Conservation (phyloP, 768 basidiomycete genomes). For the Pleurotus citrinopileatus region DNA sequence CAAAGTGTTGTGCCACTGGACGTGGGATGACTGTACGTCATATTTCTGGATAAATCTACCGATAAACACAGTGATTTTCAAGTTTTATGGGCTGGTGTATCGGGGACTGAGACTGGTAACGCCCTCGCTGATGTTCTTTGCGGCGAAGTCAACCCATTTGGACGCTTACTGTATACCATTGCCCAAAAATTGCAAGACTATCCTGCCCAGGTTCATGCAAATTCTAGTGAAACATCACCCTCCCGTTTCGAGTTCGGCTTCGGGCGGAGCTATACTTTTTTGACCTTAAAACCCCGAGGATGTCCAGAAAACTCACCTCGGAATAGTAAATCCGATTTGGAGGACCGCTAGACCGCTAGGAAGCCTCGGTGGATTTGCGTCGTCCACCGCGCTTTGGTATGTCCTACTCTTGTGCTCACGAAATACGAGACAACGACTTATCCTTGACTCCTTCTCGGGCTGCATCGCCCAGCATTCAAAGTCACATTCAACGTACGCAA, state of each 20-base stretch:
- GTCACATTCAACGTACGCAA: slow-evolving; percentile 69
- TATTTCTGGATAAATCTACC: slow-evolving; percentile 13
- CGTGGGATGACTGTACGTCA: no score
- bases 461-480: slow-evolving; percentile 61
- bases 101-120: slow-evolving; percentile 69
- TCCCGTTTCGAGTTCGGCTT: slow-evolving; percentile 90
- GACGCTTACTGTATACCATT: slow-evolving; percentile 72
- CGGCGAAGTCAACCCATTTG: slow-evolving; percentile 63
- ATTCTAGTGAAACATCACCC: slow-evolving; percentile 59
- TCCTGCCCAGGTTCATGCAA: slow-evolving; percentile 38
- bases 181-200: slow-evolving; percentile 61
- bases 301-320: slow-evolving; percentile 34
- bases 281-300: slow-evolving; percentile 56
- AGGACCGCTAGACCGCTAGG: slow-evolving; percentile 56
- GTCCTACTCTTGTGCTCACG: neutral
- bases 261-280: slow-evolving; percentile 86
- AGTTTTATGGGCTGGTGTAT: slow-evolving; percentile 43
- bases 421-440: slow-evolving; percentile 30
- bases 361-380: slow-evolving; percentile 52
- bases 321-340: slow-evolving; percentile 34
- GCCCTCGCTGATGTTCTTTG: slow-evolving; percentile 67
- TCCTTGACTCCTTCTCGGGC: slow-evolving; percentile 19
- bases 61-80: neutral
- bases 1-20: no score
- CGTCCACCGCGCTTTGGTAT: slow-evolving; percentile 57